phyloP scores from a whole-genome alignment of 306 rosid species.

The Acacia melanoxylon region DNA sequence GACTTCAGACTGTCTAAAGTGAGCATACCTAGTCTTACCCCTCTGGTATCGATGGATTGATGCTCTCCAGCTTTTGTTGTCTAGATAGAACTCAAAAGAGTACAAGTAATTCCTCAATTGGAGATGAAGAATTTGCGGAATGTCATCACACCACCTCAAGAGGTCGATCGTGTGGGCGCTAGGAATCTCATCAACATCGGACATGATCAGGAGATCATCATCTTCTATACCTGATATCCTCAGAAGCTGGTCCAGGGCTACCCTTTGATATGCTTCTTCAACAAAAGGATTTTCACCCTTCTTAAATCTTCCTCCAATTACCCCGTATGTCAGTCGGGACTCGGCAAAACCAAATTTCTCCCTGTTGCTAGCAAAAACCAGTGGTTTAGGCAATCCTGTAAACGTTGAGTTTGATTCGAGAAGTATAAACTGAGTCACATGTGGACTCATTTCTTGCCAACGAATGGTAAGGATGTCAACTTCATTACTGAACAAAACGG shows the following conservation, averaged over 20 bases:
- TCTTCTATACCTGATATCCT: slow-evolving; percentile 71
- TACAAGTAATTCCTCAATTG: slow-evolving; percentile 72
- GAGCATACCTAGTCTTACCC: slow-evolving; percentile 70
- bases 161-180: slow-evolving; percentile 87
- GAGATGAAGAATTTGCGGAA: slow-evolving; percentile 72
- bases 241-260: slow-evolving; percentile 71
- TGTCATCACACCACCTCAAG: slow-evolving; percentile 79
- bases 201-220: slow-evolving; percentile 84
- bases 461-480: slow-evolving; percentile 73
- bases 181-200: slow-evolving; percentile 92
- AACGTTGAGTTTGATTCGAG: slow-evolving; percentile 86
- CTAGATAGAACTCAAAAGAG: slow-evolving; percentile 70
- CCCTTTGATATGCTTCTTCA: slow-evolving; percentile 86
- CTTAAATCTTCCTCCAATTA: slow-evolving; percentile 65
- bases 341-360: slow-evolving; percentile 58
- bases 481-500: slow-evolving; percentile 79
- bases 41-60: slow-evolving; percentile 59
- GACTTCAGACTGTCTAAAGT: slow-evolving; percentile 61
- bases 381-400: slow-evolving; percentile 62
- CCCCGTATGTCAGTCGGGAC: slow-evolving; percentile 61
- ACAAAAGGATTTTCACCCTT: slow-evolving; percentile 78
- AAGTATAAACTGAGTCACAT: slow-evolving; percentile 65
- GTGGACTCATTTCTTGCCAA: slow-evolving; percentile 79
- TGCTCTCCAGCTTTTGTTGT: slow-evolving; percentile 77
- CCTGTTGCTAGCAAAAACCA: slow-evolving; percentile 55